Conservation (phyloP, 2,329 filamentous ascomycete genomes). For the Diaporthe sp. region DNA sequence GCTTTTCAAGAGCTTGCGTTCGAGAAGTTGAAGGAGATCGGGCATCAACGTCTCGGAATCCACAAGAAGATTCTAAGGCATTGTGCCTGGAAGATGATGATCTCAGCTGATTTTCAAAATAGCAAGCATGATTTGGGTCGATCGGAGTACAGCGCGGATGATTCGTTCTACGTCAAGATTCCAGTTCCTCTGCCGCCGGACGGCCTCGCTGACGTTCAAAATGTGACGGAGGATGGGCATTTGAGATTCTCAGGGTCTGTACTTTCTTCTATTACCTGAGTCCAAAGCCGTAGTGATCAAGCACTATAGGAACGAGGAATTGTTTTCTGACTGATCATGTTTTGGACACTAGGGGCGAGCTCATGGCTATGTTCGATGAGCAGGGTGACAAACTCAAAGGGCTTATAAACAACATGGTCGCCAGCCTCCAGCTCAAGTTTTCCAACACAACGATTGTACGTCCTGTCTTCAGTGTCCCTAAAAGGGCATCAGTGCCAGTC, state of each 20-base stretch:
- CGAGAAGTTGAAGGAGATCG: not conserved
- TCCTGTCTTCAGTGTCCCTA: not conserved
- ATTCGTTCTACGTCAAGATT: not conserved
- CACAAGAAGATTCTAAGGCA: not conserved
- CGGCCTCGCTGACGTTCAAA: not conserved
- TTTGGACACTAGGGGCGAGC: not conserved
- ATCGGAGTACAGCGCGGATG: not conserved
- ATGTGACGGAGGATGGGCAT: not conserved
- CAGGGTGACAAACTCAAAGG: not conserved
- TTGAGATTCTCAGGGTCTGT: not conserved
- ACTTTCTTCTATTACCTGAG: not conserved
- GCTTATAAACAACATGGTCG: not conserved
- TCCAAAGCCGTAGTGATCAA: not conserved
- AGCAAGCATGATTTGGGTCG: not conserved
- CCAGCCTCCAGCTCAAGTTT: not conserved
- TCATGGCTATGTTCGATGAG: not conserved
- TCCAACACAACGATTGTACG: not conserved
- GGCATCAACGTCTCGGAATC: not conserved
- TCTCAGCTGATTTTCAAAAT: not conserved
- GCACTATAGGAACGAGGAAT: not conserved
- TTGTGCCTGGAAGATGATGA: not conserved
- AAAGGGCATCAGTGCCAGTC: not conserved
- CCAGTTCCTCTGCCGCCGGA: not conserved
- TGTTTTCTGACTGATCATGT: not conserved
- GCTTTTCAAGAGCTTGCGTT: not conserved